Evolutionary conservation across 495 filamentous ascomycete genomes (phyloP).

Genomic region (Penicillium longicatenatum): DNA sequence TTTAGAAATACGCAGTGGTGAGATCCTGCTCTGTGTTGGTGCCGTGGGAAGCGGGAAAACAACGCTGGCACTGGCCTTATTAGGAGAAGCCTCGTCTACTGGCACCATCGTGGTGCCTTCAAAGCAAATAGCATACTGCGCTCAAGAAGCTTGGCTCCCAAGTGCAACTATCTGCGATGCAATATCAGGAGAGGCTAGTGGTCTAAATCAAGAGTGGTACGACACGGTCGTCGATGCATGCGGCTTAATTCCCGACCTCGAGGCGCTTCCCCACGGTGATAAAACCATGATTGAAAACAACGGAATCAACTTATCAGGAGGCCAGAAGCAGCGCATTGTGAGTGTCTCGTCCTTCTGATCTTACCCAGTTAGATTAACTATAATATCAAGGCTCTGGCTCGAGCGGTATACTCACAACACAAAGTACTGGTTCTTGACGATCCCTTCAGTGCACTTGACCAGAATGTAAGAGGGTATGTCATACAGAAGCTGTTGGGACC

Average conservation of each 20-base stretch:
- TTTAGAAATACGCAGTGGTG: conserved; percentile 29
- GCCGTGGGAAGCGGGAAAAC: conserved; percentile 53
- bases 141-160: conserved; percentile 43
- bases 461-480: conserved; percentile 34
- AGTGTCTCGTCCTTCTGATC: background rate
- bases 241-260: conserved; percentile 48
- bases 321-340: conserved; percentile 55
- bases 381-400: conserved; percentile 35
- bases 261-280: conserved; percentile 46
- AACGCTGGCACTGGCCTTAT: conserved; percentile 38
- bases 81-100: conserved; percentile 45
- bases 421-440: conserved; percentile 48
- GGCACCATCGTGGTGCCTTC: conserved; percentile 27
- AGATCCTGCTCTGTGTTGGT: conserved; percentile 46
- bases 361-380: background rate
- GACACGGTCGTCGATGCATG: conserved; percentile 47
- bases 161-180: conserved; percentile 40
- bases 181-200: conserved; percentile 29
- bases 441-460: conserved; percentile 51
- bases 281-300: conserved; percentile 50
- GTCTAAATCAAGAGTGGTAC: conserved; percentile 42
- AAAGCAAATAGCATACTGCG: conserved; percentile 39
- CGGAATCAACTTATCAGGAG: conserved; percentile 57
- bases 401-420: conserved; percentile 43
- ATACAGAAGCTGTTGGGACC: conserved; percentile 25